Base-by-base conservation (phyloP, 2,329 filamentous ascomycete species). In the Periglandula ipomoeae region DNA sequence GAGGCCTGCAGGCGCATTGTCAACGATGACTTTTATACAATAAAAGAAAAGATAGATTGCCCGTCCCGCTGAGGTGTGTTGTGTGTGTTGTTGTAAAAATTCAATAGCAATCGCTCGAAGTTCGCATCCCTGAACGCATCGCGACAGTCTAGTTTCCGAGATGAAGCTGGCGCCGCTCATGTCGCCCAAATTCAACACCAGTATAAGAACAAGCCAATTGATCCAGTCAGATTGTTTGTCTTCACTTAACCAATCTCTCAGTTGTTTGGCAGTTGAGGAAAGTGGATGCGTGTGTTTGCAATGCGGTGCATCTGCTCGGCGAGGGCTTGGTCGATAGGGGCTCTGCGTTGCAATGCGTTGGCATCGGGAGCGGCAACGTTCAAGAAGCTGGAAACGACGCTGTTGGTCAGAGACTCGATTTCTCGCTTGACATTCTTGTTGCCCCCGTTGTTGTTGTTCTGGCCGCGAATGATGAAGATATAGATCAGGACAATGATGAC, bases 401-500 rank as follows among this genome's bases (percentile, higher is more conserved):
- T 24, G 23, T 38, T 32, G 27, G 44, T n/a, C 17, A 44, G 41
- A 34, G 58, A 53, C 46, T 66, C 47, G 23, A 61, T 50, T 49
- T 54, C 61, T 59, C 62, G 63, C 56, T 63, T 46, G 5, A 24
- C 44, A 8, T 24, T 66, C 47, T 55, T 61, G 47, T 52, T 56
- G 46, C 58, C 58, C 48, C 52, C 62, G 27, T 55, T 59, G 42
- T 54, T 53, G 49, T 58, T 52, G 46, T 51, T 53, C 26, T 55
- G 51, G 38, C 50, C 55, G 54, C 63, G 68, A 50, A 69, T 62
- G 52, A 74, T 63, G 24, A 69, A 63, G 52, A 76, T 58, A 56
- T 74, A 77, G 46, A 74, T 65, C 47, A 74, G 69, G 8, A 81
- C 71, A 42, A 73, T 63, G 46, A 76, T 70, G 38, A 72, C 72